A percentile compares a stretch with the other conserved stretches of the same genome.
Evolutionary conservation across 176 grass and related monocot genomes (phyloP).

Genomic region (Juncus effusus): DNA sequence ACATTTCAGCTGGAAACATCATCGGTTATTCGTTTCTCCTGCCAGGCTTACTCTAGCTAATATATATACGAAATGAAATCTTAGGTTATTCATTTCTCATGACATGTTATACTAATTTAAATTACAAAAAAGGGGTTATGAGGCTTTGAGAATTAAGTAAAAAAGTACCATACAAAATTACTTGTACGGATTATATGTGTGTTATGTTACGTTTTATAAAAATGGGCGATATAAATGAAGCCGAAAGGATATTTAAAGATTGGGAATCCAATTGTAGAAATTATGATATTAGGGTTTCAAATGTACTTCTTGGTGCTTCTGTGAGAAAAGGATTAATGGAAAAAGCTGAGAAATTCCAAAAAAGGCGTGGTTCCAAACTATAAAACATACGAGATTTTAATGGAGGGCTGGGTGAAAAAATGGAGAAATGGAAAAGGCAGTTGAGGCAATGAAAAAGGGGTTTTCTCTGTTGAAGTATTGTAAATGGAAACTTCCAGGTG

Average conservation of each 20-base stretch:
- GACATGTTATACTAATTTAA: constrained; percentile 69
- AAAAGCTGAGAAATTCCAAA: constrained; percentile 64
- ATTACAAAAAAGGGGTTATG: constrained; percentile 47
- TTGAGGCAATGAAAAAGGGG: constrained; percentile 61
- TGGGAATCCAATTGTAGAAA: constrained; percentile 59
- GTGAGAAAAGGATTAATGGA: constrained; percentile 81
- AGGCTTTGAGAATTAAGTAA: constrained; percentile 73
- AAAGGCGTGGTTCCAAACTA: constrained; percentile 69
- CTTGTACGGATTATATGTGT: constrained; percentile 58
- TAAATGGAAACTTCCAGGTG: constrained; percentile 49
- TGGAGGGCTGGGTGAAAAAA: constrained; percentile 64
- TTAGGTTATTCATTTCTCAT: constrained; percentile 74
- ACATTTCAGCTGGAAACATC: constrained; percentile 84
- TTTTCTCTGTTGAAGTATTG: constrained; percentile 54
- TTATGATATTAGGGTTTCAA: constrained; percentile 61
- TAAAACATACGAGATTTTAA: constrained; percentile 85
- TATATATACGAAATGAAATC: no score
- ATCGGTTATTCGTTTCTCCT: constrained; percentile 19
- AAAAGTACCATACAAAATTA: constrained; percentile 58
- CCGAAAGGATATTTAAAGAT: constrained; percentile 63
- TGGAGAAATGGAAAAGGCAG: constrained; percentile 68
- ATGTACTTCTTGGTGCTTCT: constrained; percentile 79
- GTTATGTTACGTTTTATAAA: constrained; percentile 54
- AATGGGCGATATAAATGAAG: constrained; percentile 49
- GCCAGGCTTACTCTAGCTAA: constrained; percentile 11